Base-by-base conservation (phyloP, 495 filamentous ascomycete genomes). In the Penicillium roqueforti region DNA sequence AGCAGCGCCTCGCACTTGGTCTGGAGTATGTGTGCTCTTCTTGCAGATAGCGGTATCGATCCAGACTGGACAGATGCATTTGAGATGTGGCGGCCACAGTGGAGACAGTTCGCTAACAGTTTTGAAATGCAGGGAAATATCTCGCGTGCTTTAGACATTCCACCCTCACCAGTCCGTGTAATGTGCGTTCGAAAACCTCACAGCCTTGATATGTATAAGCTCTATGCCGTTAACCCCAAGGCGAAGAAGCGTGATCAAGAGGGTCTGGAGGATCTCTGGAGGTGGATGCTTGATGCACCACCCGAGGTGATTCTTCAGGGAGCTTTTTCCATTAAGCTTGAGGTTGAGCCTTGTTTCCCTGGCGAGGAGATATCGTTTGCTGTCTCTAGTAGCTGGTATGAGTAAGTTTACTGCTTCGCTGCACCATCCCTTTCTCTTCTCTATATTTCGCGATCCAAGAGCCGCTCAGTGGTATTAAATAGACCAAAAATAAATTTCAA, bases 331-430 rank as follows among this genome's bases (percentile, higher is more conserved):
- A 38, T 49, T 26, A 49, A n/a, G 4, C 34, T 49, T 5, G 23
- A 13, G 46, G 2, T 37, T 16, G 46, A 48, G 32, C n/a, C 46
- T 48, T 48, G 46, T 31, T 48, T 48, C 20, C 46, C 32, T 3
- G 18, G 23, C 7, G 42, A 45, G 6, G 29, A 45, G 42, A 18
- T 7, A 23, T 18, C 3, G 4, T 11, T 9, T 13, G 22, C 3
- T 8, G 6, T 43, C 6, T 11, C 39, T 14, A 14, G 10, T 18
- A n/a, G 10, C 13, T 11, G 1, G 39, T 41, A 23, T 25, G 3
- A 3, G 9, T 11, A 31, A 10, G 13, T 11, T 31, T 31, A 10
- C 8, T 11, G 28, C 3, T 29, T 28, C 23, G 23, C 5, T 23
- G 2, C 23, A 23, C 5, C 5, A 23, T 23, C 2, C 10, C 7